These are phyloP conservation scores for Blepharisma undulans DNA, from an alignment of 169 alveolate genomes.

Conservation along the genomic window DNA sequence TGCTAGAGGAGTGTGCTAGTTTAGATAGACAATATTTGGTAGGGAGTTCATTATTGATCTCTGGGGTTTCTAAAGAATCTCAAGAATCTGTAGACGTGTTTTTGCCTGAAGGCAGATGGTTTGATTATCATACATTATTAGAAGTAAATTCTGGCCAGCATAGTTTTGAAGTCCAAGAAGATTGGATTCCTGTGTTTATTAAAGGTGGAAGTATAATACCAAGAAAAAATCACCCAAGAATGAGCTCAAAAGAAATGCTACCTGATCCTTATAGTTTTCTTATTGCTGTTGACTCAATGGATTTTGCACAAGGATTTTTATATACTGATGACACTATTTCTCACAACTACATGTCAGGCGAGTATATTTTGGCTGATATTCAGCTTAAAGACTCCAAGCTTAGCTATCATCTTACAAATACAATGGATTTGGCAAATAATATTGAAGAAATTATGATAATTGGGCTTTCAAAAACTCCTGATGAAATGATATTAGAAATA, in stretches of 20 bases:
- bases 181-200: not conserved
- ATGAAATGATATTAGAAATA: not conserved
- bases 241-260: conserved; percentile 54
- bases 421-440: not conserved
- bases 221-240: conserved; percentile 39
- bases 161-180: not conserved
- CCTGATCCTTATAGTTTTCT: conserved; percentile 57
- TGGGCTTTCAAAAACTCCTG: not conserved
- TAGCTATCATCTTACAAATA: not conserved
- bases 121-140: conserved; percentile 4
- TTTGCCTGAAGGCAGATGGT: conserved; percentile 34
- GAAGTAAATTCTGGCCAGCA: not conserved
- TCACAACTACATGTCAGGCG: conserved; percentile 50
- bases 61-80: not conserved
- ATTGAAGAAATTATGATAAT: not conserved
- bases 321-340: conserved; percentile 60
- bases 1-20: not conserved
- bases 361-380: conserved; percentile 30
- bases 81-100: not conserved
- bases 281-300: conserved; percentile 42
- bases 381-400: not conserved
- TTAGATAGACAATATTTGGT: not conserved
- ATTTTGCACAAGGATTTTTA: conserved; percentile 49
- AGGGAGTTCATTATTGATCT: not conserved
- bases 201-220: conserved; percentile 10